A percentile compares a stretch with the other conserved stretches of the same genome.
Conservation (phyloP, 805 yeast species). For the Hanseniaspora jakobsenii region DNA sequence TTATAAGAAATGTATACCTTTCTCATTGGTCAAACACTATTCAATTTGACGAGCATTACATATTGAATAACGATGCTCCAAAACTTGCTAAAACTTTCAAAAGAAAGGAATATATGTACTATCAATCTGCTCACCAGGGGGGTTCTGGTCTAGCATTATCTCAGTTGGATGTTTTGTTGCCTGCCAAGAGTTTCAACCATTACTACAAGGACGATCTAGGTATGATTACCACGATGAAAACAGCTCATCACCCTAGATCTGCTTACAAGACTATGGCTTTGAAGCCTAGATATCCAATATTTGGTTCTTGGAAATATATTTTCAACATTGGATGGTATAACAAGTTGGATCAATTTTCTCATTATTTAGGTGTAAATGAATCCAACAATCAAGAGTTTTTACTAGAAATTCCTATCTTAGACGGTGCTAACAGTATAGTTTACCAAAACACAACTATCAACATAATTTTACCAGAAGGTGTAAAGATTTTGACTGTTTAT, state of each 20-base stretch:
- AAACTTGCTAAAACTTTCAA: constrained; percentile 58
- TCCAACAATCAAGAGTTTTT: constrained; percentile 36
- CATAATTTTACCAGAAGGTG: constrained; percentile 78
- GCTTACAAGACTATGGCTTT: constrained; percentile 36
- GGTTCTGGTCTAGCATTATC: constrained; percentile 39
- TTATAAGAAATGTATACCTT: constrained; percentile 63
- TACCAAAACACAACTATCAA: constrained; percentile 51
- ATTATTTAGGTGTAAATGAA: constrained; percentile 23
- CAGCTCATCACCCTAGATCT: constrained; percentile 17
- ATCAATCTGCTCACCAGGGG: constrained; percentile 28
- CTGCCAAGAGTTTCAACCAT: constrained; percentile 44
- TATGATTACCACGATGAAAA: constrained; percentile 67
- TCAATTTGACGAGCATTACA: constrained; percentile 76
- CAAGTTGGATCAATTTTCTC: constrained; percentile 42
- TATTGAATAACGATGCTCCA: constrained; percentile 66
- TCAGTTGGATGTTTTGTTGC: constrained; percentile 49
- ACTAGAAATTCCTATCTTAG: constrained; percentile 56
- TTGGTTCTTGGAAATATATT: constrained; percentile 93
- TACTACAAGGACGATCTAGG: constrained; percentile 87
- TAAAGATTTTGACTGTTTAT: constrained; percentile 44
- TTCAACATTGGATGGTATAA: constrained; percentile 92
- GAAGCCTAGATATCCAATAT: constrained; percentile 83
- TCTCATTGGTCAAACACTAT: constrained; percentile 69
- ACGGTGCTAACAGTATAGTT: constrained; percentile 57
- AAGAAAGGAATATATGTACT: constrained; percentile 60